phyloP scores from a whole-genome alignment of 148 eudicot genomes.

The Vaccinium corymbosum region DNA sequence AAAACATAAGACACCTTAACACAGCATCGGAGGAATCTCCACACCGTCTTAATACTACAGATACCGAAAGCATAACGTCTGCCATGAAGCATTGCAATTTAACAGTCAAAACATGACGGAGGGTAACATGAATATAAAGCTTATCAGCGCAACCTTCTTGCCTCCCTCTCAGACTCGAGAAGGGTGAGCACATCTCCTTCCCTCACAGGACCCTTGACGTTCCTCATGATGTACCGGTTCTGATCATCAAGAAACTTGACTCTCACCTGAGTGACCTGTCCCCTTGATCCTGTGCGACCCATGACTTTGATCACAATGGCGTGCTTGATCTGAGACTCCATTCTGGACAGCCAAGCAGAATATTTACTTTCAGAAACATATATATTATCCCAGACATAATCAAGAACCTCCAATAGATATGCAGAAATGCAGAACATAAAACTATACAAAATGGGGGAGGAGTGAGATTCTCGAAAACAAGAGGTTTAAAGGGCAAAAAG shows the following conservation, averaged over 20 bases:
- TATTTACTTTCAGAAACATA: neutral
- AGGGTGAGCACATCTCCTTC: slow-evolving; percentile 39
- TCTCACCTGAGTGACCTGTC: slow-evolving; percentile 40
- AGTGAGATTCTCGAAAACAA: neutral
- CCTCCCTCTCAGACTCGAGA: slow-evolving; percentile 33
- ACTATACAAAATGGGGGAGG: neutral
- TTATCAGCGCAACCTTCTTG: slow-evolving; percentile 29
- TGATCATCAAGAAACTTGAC: slow-evolving; percentile 37
- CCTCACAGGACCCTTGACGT: slow-evolving; percentile 43
- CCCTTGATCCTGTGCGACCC: slow-evolving; percentile 43
- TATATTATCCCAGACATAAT: neutral
- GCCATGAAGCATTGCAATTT: neutral
- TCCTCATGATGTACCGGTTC: slow-evolving; percentile 40
- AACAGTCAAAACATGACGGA: slow-evolving; percentile 3
- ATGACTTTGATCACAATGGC: slow-evolving; percentile 34
- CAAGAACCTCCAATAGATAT: neutral
- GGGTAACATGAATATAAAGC: neutral
- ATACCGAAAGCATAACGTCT: neutral
- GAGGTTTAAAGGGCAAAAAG: neutral
- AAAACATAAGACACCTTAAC: neutral
- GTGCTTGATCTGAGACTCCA: slow-evolving; percentile 36
- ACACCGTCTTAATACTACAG: neutral
- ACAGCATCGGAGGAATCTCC: neutral
- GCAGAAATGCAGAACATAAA: neutral
- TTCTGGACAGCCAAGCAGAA: slow-evolving; percentile 9